Percentiles rank a stretch among this genome's conserved stretches.
Conservation (phyloP, 108 stramenopile species). For the Cyclotella atomus region DNA sequence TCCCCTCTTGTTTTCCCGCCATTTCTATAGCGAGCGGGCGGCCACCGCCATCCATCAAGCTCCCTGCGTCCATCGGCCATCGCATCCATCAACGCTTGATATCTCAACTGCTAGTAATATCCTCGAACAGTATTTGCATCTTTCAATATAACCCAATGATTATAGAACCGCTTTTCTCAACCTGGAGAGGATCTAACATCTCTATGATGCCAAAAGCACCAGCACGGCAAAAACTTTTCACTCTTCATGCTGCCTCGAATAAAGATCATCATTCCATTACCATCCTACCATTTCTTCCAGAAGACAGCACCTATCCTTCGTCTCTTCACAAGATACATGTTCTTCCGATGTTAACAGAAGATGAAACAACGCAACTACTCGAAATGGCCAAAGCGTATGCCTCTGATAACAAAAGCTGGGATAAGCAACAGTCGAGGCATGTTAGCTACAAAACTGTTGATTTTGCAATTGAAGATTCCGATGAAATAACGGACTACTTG, state of each 20-base stretch:
- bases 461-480: slow-evolving; percentile 74
- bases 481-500: slow-evolving; percentile 47
- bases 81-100: too few relatives aligned
- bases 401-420: slow-evolving; percentile 58
- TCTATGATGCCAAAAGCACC: neutral
- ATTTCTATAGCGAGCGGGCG: too few relatives aligned
- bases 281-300: slow-evolving; percentile 35
- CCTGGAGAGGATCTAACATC: slow-evolving; percentile 4
- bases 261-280: slow-evolving; percentile 29
- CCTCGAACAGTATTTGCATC: too few relatives aligned
- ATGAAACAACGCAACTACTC: slow-evolving; percentile 52
- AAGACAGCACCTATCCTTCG: slow-evolving; percentile 54
- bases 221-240: neutral
- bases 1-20: too few relatives aligned
- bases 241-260: neutral
- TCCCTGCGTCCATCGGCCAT: too few relatives aligned
- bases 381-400: slow-evolving; percentile 59
- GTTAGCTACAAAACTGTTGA: slow-evolving; percentile 72
- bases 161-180: neutral
- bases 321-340: slow-evolving; percentile 69
- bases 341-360: slow-evolving; percentile 47
- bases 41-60: too few relatives aligned
- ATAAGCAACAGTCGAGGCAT: slow-evolving; percentile 63
- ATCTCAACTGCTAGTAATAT: too few relatives aligned
- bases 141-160: neutral